Conservation (phyloP, 2,329 filamentous ascomycete genomes). For the Diaporthe citriasiana region DNA sequence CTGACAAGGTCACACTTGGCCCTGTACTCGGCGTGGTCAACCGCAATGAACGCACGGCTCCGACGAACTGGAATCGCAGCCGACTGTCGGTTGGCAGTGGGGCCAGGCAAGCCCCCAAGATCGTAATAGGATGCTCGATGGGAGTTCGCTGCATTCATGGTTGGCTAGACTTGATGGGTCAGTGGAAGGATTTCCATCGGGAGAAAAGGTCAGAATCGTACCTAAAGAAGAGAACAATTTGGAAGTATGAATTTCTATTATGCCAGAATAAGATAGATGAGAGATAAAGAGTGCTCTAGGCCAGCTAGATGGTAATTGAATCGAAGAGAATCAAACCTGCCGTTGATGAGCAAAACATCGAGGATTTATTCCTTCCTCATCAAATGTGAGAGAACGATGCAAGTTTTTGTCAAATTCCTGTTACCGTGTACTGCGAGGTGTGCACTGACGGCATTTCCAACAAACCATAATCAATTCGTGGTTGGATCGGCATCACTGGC, state of each 20-base stretch:
- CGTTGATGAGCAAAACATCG: background rate
- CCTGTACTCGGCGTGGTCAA: conserved; percentile 17
- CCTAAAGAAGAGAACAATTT: background rate
- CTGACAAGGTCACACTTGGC: conserved; percentile 4
- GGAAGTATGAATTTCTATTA: background rate
- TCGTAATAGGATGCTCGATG: conserved; percentile 10
- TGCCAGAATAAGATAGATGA: background rate
- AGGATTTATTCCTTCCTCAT: background rate
- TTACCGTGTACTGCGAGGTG: background rate
- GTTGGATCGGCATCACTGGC: background rate
- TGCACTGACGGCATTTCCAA: background rate
- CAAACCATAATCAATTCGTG: background rate
- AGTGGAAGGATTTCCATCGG: background rate
- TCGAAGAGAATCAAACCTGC: background rate
- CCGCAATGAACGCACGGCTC: background rate
- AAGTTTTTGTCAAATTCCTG: background rate
- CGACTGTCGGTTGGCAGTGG: background rate
- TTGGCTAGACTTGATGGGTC: background rate
- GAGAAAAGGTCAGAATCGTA: background rate
- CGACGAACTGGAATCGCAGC: background rate
- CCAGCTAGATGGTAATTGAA: background rate
- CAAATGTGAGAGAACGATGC: background rate
- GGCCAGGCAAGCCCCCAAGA: background rate
- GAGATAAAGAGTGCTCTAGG: background rate
- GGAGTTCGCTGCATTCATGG: conserved; percentile 14